Percentiles rank a stretch among this genome's conserved stretches.
These are phyloP conservation scores for Priceomyces carsonii DNA, from an alignment of 805 yeast species.

Conservation along the genomic window DNA sequence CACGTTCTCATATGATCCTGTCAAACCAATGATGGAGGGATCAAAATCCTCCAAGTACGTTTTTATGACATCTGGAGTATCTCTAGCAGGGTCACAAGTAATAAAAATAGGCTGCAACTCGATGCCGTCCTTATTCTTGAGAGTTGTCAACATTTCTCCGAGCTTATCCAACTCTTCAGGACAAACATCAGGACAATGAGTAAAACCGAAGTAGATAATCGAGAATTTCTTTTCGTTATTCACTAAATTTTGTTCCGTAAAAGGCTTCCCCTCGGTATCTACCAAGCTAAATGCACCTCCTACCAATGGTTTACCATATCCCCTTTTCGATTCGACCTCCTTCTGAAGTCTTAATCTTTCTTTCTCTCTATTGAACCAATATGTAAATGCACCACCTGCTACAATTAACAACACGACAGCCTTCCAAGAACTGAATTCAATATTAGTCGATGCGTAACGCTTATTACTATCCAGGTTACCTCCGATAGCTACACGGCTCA, in stretches of 20 bases:
- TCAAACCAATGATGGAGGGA: slow-evolving; percentile 83
- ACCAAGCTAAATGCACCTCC: slow-evolving; percentile 85
- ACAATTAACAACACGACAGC: slow-evolving; percentile 66
- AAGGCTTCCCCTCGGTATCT: slow-evolving; percentile 68
- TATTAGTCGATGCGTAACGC: slow-evolving; percentile 40
- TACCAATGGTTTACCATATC: slow-evolving; percentile 87
- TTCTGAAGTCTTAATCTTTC: slow-evolving; percentile 69
- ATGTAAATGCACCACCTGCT: slow-evolving; percentile 72
- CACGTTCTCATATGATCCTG: slow-evolving; percentile 86
- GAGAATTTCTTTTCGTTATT: slow-evolving; percentile 67
- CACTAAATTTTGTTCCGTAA: slow-evolving; percentile 74
- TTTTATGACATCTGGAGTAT: slow-evolving; percentile 80
- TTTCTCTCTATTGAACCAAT: slow-evolving; percentile 74
- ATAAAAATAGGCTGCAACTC: slow-evolving; percentile 84
- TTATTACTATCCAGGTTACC: slow-evolving; percentile 39
- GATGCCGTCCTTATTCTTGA: slow-evolving; percentile 56
- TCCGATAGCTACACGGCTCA: slow-evolving; percentile 81
- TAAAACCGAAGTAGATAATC: slow-evolving; percentile 91
- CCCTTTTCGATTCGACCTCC: slow-evolving; percentile 82
- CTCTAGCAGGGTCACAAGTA: slow-evolving; percentile 97
- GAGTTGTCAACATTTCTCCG: slow-evolving; percentile 65
- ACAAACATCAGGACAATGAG: slow-evolving; percentile 97
- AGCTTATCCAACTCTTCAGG: slow-evolving; percentile 96
- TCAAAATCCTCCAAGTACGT: slow-evolving; percentile 88
- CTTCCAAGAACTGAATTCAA: slow-evolving; percentile 85